These are phyloP conservation scores for Jimgerdemannia flammicorona DNA, from an alignment of 192 early-diverging fungal genomes.

Conservation along the genomic window DNA sequence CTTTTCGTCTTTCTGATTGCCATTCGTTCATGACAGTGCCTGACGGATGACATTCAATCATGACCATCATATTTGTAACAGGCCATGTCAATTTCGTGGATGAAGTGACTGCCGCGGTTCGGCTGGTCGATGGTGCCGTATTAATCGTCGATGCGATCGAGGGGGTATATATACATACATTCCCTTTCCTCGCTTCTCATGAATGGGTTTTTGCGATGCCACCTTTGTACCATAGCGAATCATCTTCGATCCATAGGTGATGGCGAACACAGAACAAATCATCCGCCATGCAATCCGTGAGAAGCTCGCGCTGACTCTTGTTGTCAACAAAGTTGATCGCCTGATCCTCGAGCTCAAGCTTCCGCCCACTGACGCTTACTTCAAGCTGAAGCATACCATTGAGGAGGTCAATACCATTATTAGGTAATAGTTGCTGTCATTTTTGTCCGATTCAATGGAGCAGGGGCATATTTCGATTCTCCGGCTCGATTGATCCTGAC, in stretches of 20 bases:
- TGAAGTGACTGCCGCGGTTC: conserved; percentile 82
- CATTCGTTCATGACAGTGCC: background rate
- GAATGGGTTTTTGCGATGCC: conserved; percentile 5
- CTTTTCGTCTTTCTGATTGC: background rate
- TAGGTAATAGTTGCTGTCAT: conserved; percentile 17
- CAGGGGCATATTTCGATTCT: no score
- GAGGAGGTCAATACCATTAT: conserved; percentile 93
- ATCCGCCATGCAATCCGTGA: conserved; percentile 82
- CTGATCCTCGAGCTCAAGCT: conserved; percentile 94
- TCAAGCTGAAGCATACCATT: conserved; percentile 92
- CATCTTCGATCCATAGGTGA: conserved; percentile 46
- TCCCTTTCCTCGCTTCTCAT: conserved; percentile 4
- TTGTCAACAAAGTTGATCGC: conserved; percentile 99
- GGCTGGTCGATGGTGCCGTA: conserved; percentile 87
- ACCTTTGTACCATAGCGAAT: background rate
- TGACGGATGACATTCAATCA: background rate
- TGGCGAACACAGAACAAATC: conserved; percentile 87
- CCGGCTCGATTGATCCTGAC: no score
- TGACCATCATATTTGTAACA: conserved; percentile 10
- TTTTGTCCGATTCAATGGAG: background rate
- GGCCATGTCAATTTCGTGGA: conserved; percentile 95
- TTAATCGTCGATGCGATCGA: conserved; percentile 95
- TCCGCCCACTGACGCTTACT: conserved; percentile 95
- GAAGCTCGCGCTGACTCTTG: conserved; percentile 73
- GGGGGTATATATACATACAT: conserved; percentile 51